Evolutionary conservation across 257 asterid species (phyloP), one percentile per base, ranked within the genome.

Genomic region (Ballota nigra): DNA sequence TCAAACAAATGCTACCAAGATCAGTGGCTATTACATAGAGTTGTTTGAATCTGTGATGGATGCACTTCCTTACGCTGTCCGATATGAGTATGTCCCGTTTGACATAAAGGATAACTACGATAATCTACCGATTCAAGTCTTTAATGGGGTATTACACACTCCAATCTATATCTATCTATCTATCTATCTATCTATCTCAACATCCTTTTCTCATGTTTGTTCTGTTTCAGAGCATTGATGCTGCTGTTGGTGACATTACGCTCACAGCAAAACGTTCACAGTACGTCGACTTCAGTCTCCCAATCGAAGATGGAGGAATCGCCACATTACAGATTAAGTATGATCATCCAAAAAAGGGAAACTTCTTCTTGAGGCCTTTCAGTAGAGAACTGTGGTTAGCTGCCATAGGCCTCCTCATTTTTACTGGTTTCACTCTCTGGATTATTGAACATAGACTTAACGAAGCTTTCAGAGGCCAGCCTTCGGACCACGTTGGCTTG

Each of bases 221-320:
- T 20, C 2, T 20, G 28, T 7, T 41, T n/a, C 36, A 83, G 86
- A 47, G 19, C 0, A 40, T 23, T 56, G 83, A 83, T 76, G 88
- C 83, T 9, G 79, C 71, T 18, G 84, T 75, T 24, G 89, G 87
- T 11, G 89, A 85, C 73, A 47, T 84, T 4, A 77, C 87, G 15
- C 73, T 84, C 38, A 73, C 81, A 52, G 69, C 73, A 0, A 66
- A 33, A 19, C 69, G 88, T 24, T 78, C 83, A 5, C 13, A 74
- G 12, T 77, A 34, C 4, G 84, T 73, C 6, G 86, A 85, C 52
- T 85, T 85, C 78, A 72, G 80, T 10, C 71, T 86, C 15, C 91
- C 88, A 33, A 68, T 68, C 29, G 55, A 73, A 43, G 86, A 69
- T 29, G 80, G 86, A 12, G 76, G 88, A 26, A 68, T 84, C 11